phyloP scores from a whole-genome alignment of 129 eudicot species.

The Silybum marianum region DNA sequence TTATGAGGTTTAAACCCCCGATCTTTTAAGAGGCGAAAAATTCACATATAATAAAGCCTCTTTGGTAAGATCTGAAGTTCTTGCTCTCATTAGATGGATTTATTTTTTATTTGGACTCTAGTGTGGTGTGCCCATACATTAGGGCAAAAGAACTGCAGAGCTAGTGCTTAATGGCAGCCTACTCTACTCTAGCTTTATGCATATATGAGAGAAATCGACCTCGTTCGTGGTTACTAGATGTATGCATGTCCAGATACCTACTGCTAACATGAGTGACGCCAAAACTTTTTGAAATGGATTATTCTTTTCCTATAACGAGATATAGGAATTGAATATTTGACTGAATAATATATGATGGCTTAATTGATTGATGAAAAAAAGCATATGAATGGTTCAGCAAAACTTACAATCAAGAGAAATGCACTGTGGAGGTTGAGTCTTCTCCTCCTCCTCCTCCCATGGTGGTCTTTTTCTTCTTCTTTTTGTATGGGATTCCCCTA shows the following conservation, averaged over 20 bases:
- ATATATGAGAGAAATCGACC: background rate
- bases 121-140: background rate
- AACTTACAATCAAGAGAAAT: conserved; percentile 39
- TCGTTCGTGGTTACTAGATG: background rate
- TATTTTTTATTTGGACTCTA: background rate
- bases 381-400: background rate
- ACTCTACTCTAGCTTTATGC: background rate
- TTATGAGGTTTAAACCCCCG: no score
- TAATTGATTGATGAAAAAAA: background rate
- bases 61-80: no score
- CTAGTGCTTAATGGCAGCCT: background rate
- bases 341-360: background rate
- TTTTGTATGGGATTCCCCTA: conserved; percentile 70
- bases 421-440: conserved; percentile 36
- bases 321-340: background rate
- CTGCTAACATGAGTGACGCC: no score
- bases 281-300: background rate
- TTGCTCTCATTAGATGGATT: background rate
- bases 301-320: background rate
- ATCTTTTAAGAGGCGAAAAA: no score
- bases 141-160: conserved; percentile 18
- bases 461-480: conserved; percentile 52
- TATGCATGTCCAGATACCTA: background rate
- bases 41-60: no score
- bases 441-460: conserved; percentile 10